These are phyloP conservation scores for Russula vinacea DNA, from an alignment of 768 basidiomycete species.

Conservation along the genomic window DNA sequence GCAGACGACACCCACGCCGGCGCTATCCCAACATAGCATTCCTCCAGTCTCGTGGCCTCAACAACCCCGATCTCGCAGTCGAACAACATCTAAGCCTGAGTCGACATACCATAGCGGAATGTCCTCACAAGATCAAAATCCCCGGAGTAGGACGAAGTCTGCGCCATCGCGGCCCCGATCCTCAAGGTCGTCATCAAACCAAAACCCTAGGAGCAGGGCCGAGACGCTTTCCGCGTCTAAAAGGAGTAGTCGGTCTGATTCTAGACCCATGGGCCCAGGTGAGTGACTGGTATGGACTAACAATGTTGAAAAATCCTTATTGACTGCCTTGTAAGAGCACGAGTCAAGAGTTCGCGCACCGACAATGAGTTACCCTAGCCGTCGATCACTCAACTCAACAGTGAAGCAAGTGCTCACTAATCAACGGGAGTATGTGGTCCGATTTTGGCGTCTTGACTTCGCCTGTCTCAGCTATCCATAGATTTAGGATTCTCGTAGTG, in stretches of 20 bases:
- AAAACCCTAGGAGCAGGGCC: background rate
- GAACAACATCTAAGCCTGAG: no score
- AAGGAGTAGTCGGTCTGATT: background rate
- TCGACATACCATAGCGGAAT: no score
- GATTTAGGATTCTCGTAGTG: constrained; percentile 18
- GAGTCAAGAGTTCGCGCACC: background rate
- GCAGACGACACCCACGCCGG: no score
- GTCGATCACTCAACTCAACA: background rate
- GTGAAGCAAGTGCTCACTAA: background rate
- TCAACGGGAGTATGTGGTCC: background rate
- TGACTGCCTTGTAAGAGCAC: background rate
- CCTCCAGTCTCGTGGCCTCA: background rate
- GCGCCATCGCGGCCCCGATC: background rate
- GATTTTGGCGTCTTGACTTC: background rate
- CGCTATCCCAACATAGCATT: no score
- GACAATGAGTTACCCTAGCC: background rate
- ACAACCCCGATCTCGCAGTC: background rate
- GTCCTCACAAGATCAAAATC: no score
- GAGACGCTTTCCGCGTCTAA: background rate
- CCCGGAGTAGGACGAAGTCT: background rate
- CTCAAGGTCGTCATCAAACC: background rate
- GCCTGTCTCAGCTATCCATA: background rate
- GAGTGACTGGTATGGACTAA: background rate
- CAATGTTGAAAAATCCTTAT: background rate
- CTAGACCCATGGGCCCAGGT: background rate